Evolutionary conservation across 2,329 filamentous ascomycete species (phyloP).

Genomic region (Elsinoe arachidis): DNA sequence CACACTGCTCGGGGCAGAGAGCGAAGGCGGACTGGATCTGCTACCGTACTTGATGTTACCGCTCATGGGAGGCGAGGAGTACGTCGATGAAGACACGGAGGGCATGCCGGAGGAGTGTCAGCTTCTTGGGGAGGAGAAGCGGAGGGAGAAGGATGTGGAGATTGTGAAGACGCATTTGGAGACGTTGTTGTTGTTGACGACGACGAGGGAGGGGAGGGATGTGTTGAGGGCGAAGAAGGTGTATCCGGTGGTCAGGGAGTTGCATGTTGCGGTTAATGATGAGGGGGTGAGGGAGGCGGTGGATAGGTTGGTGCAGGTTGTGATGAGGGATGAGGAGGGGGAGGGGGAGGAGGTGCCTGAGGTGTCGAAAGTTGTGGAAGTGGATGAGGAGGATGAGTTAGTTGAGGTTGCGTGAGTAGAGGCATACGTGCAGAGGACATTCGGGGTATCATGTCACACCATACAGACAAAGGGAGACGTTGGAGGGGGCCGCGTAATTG

Average conservation of each 20-base stretch:
- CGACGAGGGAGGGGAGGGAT: slow-evolving; percentile 66
- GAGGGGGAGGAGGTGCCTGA: slow-evolving; percentile 40
- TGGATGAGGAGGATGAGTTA: slow-evolving; percentile 32
- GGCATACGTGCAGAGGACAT: background rate
- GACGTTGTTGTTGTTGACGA: slow-evolving; percentile 74
- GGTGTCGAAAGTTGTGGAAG: slow-evolving; percentile 35
- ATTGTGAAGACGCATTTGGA: slow-evolving; percentile 85
- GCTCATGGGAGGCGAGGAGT: slow-evolving; percentile 80
- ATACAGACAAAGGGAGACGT: background rate
- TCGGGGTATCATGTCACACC: background rate
- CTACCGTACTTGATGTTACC: slow-evolving; percentile 84
- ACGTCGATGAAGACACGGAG: slow-evolving; percentile 74
- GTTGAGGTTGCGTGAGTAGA: slow-evolving; percentile 30
- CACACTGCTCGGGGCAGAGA: slow-evolving; percentile 24
- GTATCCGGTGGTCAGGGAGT: slow-evolving; percentile 82
- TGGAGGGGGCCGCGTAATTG: slow-evolving; percentile 1
- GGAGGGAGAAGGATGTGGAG: slow-evolving; percentile 64
- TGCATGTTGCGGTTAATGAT: slow-evolving; percentile 67
- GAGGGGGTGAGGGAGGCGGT: slow-evolving; percentile 76
- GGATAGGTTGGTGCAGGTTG: slow-evolving; percentile 79
- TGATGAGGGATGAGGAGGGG: slow-evolving; percentile 69
- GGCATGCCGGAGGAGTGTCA: slow-evolving; percentile 86
- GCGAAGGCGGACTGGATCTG: slow-evolving; percentile 64
- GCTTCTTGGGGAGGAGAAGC: slow-evolving; percentile 80
- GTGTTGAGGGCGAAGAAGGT: slow-evolving; percentile 67